These are phyloP conservation scores for Aspergillus aculeatus DNA, from an alignment of 2,329 filamentous ascomycete genomes.

Conservation along the genomic window DNA sequence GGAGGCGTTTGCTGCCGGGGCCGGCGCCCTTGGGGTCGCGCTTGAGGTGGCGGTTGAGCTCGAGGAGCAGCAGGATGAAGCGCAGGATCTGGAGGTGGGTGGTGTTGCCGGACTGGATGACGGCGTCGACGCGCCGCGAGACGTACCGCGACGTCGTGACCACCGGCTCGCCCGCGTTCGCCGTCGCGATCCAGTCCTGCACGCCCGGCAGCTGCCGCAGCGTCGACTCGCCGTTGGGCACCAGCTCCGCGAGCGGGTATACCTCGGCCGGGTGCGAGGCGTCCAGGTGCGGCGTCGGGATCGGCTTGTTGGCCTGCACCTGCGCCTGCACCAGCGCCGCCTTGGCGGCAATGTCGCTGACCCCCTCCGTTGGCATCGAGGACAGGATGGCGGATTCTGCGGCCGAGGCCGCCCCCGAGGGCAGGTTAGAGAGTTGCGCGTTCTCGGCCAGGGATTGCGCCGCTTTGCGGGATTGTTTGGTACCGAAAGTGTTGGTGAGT, in stretches of 20 bases:
- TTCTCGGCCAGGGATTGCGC: conserved; percentile 50
- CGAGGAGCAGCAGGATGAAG: conserved; percentile 46
- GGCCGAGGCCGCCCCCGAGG: conserved; percentile 35
- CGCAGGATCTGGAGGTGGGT: conserved; percentile 46
- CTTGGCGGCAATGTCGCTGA: conserved; percentile 33
- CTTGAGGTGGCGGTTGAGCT: conserved; percentile 37
- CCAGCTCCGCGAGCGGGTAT: conserved; percentile 45
- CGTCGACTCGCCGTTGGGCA: conserved; percentile 43
- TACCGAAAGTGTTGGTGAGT: conserved; percentile 51
- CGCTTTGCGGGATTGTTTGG: conserved; percentile 51
- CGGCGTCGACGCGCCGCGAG: conserved; percentile 40
- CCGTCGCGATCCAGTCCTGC: conserved; percentile 43
- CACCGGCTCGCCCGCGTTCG: conserved; percentile 36
- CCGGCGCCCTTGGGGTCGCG: conserved; percentile 25
- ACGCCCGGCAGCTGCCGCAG: conserved; percentile 44
- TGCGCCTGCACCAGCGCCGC: conserved; percentile 39
- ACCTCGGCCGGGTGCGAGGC: conserved; percentile 47
- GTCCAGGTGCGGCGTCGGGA: conserved; percentile 44
- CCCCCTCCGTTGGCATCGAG: conserved; percentile 38
- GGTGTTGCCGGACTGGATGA: conserved; percentile 40
- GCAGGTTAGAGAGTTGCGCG: conserved; percentile 44
- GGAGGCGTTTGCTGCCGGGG: conserved; percentile 41
- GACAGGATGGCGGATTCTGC: conserved; percentile 46
- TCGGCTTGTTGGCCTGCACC: conserved; percentile 48
- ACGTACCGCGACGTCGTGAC: conserved; percentile 46